phyloP scores from a whole-genome alignment of 2,329 filamentous ascomycete genomes.

The Trichophyton simii region DNA sequence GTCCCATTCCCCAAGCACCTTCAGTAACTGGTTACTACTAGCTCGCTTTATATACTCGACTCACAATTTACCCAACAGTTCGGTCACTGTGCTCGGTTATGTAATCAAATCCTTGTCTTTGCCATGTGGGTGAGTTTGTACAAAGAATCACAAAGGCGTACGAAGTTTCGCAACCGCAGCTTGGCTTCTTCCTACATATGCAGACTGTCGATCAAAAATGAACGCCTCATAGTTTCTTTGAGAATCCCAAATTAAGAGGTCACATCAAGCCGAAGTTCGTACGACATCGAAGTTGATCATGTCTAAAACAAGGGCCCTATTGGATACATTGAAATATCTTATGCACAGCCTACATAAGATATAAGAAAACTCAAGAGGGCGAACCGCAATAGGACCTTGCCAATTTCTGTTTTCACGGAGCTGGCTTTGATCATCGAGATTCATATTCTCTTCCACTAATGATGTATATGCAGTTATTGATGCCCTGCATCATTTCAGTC shows the following conservation, averaged over 20 bases:
- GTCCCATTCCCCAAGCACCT: background rate
- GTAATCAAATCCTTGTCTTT: background rate
- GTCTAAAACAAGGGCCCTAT: too few relatives aligned
- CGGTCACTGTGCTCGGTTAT: background rate
- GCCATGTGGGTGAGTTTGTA: background rate
- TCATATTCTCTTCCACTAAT: too few relatives aligned
- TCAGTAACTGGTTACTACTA: background rate
- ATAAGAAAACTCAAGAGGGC: background rate
- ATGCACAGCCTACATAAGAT: background rate
- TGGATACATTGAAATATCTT: background rate
- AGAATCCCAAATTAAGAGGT: background rate
- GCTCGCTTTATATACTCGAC: too few relatives aligned
- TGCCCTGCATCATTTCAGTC: too few relatives aligned
- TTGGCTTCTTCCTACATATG: background rate
- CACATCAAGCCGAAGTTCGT: background rate
- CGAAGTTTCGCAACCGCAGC: background rate
- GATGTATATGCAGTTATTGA: too few relatives aligned
- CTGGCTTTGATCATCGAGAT: too few relatives aligned
- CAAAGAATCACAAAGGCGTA: background rate
- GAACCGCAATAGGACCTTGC: too few relatives aligned
- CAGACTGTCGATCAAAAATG: background rate
- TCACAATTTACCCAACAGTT: too few relatives aligned
- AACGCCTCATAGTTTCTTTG: background rate
- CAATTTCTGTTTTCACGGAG: too few relatives aligned
- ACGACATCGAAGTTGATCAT: background rate